Evolutionary conservation across 768 basidiomycete species (phyloP).

Genomic region (Rhodosporidiobolus sp.): DNA sequence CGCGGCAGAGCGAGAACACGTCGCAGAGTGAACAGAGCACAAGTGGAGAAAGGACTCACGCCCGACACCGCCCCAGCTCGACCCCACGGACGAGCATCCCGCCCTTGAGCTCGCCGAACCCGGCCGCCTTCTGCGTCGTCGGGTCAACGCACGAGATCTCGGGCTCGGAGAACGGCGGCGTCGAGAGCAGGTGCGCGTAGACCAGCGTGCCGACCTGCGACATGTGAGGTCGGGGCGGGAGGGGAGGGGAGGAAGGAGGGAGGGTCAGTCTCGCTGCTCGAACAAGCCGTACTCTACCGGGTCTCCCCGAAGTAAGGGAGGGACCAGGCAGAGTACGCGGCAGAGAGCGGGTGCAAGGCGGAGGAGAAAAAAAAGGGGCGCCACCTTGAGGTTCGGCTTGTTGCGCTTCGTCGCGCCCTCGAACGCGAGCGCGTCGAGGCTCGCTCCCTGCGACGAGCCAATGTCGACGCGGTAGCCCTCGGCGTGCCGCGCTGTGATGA

Average conservation of each 20-base stretch:
- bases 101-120: conserved; percentile 87
- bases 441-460: conserved; percentile 78
- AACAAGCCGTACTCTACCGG: neutral
- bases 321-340: too few relatives aligned
- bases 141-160: conserved; percentile 96
- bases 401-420: conserved; percentile 94
- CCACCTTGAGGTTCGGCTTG: conserved; percentile 88
- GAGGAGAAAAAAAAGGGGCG: too few relatives aligned
- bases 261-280: neutral
- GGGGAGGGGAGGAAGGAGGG: neutral
- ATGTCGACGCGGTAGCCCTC: conserved; percentile 94
- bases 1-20: conserved; percentile 10
- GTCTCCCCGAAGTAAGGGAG: neutral
- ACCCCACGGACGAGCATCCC: conserved; percentile 73
- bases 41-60: conserved; percentile 56
- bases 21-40: neutral
- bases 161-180: conserved; percentile 97
- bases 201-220: conserved; percentile 79
- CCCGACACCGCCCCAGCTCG: conserved; percentile 78
- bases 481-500: conserved; percentile 71
- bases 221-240: conserved; percentile 15
- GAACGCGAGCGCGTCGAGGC: conserved; percentile 85
- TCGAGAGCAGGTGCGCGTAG: conserved; percentile 86
- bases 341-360: too few relatives aligned
- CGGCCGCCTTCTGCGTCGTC: conserved; percentile 83